These are phyloP conservation scores for Penicillium thymicola DNA, from an alignment of 2,329 filamentous ascomycete genomes.

Conservation along the genomic window DNA sequence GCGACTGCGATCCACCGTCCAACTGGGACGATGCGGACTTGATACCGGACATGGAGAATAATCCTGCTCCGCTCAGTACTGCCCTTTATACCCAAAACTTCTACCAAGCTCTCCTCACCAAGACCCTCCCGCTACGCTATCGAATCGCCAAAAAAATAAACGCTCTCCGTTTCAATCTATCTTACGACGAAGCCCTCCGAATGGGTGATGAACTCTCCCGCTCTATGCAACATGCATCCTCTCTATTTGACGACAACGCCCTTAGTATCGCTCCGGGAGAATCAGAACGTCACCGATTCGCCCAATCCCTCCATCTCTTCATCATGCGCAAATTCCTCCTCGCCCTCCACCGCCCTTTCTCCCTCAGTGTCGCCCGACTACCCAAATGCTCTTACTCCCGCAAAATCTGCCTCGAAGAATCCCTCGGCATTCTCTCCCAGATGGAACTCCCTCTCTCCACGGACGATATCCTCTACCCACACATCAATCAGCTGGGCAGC, in stretches of 20 bases:
- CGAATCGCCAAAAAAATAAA: slow-evolving; percentile 33
- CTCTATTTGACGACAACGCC: slow-evolving; percentile 23
- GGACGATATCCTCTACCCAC: slow-evolving; percentile 23
- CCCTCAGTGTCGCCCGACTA: slow-evolving; percentile 31
- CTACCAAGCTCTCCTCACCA: slow-evolving; percentile 29
- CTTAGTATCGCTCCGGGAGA: slow-evolving; percentile 4
- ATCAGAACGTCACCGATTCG: slow-evolving; percentile 23
- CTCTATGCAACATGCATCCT: slow-evolving; percentile 22
- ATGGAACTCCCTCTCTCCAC: slow-evolving; percentile 22
- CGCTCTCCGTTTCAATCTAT: slow-evolving; percentile 27
- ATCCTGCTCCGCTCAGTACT: slow-evolving; percentile 18
- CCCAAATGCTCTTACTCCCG: slow-evolving; percentile 39
- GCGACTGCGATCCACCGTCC: slow-evolving; percentile 36
- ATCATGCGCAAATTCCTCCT: slow-evolving; percentile 55
- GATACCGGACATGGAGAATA: slow-evolving; percentile 24
- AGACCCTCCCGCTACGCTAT: slow-evolving; percentile 29
- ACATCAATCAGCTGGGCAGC: slow-evolving; percentile 31
- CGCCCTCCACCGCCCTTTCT: slow-evolving; percentile 49
- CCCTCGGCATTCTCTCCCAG: slow-evolving; percentile 35
- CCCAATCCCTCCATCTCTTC: slow-evolving; percentile 47
- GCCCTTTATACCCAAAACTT: slow-evolving; percentile 25
- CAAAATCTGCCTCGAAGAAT: slow-evolving; percentile 37
- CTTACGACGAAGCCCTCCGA: slow-evolving; percentile 34
- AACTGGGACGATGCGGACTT: slow-evolving; percentile 40
- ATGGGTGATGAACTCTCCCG: slow-evolving; percentile 30